Conservation (phyloP, 2,329 filamentous ascomycete species). For the Fusarium sp. region DNA sequence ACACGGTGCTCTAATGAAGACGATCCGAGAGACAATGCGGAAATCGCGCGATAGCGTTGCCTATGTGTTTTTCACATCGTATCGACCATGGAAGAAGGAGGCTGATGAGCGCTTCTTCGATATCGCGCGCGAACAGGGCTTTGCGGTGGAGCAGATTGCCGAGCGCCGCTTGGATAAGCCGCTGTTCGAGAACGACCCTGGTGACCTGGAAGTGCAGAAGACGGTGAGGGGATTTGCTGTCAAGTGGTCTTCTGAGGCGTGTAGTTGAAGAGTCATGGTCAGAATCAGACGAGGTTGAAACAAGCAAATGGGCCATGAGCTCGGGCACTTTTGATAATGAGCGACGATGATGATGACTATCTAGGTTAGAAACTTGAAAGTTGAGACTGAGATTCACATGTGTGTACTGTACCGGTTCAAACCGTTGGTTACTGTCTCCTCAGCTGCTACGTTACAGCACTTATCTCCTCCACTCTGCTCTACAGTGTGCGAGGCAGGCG, state of each 20-base stretch:
- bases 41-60: slow-evolving; percentile 68
- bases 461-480: slow-evolving; percentile 8
- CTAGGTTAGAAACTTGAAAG: background rate
- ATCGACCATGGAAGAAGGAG: slow-evolving; percentile 88
- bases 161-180: slow-evolving; percentile 87
- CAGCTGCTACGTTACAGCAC: slow-evolving; percentile 40
- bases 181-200: slow-evolving; percentile 90
- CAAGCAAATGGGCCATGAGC: slow-evolving; percentile 6
- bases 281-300: slow-evolving; percentile 1
- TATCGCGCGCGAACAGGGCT: slow-evolving; percentile 75
- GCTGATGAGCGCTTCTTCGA: slow-evolving; percentile 92
- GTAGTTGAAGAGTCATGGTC: slow-evolving; percentile 6
- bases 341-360: slow-evolving; percentile 13
- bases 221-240: slow-evolving; percentile 86
- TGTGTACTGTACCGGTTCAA: slow-evolving; percentile 2
- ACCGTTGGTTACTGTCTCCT: slow-evolving; percentile 10
- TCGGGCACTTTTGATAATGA: slow-evolving; percentile 24
- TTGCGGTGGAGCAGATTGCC: slow-evolving; percentile 82
- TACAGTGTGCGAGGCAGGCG: background rate
- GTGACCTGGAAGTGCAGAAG: slow-evolving; percentile 82
- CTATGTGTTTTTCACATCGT: slow-evolving; percentile 93
- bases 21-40: slow-evolving; percentile 75
- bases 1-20: slow-evolving; percentile 81
- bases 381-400: slow-evolving; percentile 11
- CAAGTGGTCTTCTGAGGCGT: slow-evolving; percentile 66